phyloP scores from a whole-genome alignment of 805 yeast species.

The Ogataea zsoltii region DNA sequence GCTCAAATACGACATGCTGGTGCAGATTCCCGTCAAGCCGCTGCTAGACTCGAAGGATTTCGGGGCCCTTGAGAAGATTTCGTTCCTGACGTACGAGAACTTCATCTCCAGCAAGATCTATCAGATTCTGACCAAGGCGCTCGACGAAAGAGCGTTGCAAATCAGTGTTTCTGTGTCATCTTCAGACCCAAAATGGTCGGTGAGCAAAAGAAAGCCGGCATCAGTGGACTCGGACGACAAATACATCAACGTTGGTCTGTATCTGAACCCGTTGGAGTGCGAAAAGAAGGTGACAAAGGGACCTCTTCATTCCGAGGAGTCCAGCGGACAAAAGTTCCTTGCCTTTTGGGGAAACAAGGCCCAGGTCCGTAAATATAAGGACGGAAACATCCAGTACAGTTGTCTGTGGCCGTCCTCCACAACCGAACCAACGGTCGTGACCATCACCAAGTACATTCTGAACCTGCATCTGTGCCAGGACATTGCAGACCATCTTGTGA shows the following conservation, averaged over 20 bases:
- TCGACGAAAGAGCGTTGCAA: conserved; percentile 49
- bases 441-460: conserved; percentile 65
- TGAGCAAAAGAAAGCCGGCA: conserved; percentile 55
- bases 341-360: conserved; percentile 88
- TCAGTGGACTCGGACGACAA: conserved; percentile 29
- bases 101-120: conserved; percentile 62
- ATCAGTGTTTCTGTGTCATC: conserved; percentile 33
- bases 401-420: conserved; percentile 76
- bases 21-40: conserved; percentile 52
- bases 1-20: conserved; percentile 65
- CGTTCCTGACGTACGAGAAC: conserved; percentile 68
- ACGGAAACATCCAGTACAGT: conserved; percentile 87
- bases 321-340: conserved; percentile 64
- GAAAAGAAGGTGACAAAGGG: conserved; percentile 88
- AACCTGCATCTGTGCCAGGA: conserved; percentile 57
- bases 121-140: conserved; percentile 54
- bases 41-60: conserved; percentile 45
- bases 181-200: conserved; percentile 35
- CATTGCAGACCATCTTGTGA: conserved; percentile 37
- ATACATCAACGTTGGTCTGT: conserved; percentile 57
- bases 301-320: conserved; percentile 64
- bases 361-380: conserved; percentile 87
- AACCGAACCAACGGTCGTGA: conserved; percentile 60
- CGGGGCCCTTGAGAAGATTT: conserved; percentile 70
- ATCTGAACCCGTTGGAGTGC: conserved; percentile 67